phyloP scores from a whole-genome alignment of 2,329 filamentous ascomycete genomes.

The Colletotrichum salicis region DNA sequence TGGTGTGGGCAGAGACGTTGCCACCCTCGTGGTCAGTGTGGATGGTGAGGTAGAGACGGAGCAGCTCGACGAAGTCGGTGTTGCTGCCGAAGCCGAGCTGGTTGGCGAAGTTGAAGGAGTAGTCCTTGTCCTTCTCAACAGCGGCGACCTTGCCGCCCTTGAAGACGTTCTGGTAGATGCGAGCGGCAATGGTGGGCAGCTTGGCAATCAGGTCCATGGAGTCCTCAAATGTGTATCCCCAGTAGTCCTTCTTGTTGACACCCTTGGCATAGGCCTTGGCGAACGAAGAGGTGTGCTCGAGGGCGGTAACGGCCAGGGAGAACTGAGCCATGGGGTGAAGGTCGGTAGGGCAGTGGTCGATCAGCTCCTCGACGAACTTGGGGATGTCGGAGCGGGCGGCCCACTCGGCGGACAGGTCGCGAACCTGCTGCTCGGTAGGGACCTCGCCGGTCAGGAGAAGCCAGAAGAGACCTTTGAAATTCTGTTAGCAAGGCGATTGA shows the following conservation, averaged over 20 bases:
- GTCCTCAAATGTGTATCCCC: constrained; percentile 99
- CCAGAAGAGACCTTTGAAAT: constrained; percentile 88
- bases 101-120: constrained; percentile 99
- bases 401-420: constrained; percentile 98
- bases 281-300: constrained; percentile 98
- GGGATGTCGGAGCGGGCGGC: constrained; percentile 96
- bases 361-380: constrained; percentile 99
- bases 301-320: constrained; percentile 95
- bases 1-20: constrained; percentile 98
- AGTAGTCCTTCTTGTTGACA: constrained; percentile 99
- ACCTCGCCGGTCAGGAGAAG: constrained; percentile 98
- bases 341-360: constrained; percentile 98
- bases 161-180: constrained; percentile 99
- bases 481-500: neutral
- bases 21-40: constrained; percentile 99
- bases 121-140: constrained; percentile 99
- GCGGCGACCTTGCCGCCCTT: constrained; percentile 98
- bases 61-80: constrained; percentile 96
- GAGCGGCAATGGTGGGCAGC: constrained; percentile 95
- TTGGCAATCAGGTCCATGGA: constrained; percentile 99
- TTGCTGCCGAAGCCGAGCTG: constrained; percentile 97
- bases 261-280: constrained; percentile 99
- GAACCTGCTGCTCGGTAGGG: constrained; percentile 96
- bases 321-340: constrained; percentile 99
- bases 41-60: constrained; percentile 99